Evolutionary conservation across 768 basidiomycete species (phyloP), one percentile per base, ranked within the genome.

Genomic region (Tulasnella sp.): DNA sequence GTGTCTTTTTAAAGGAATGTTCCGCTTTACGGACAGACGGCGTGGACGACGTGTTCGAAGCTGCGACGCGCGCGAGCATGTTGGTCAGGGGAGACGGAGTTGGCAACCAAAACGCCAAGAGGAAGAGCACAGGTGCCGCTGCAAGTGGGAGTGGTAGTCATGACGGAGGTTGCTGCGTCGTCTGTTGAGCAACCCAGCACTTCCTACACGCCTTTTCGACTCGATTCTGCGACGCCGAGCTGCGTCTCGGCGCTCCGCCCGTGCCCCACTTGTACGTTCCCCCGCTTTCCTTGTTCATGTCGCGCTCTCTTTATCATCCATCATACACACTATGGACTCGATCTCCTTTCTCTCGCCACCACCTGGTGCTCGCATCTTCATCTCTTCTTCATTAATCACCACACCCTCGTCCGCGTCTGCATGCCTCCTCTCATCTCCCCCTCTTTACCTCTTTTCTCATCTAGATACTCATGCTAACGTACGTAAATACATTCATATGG

Each of bases 21-120:
- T 78, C 77, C 8, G 76, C 80, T 2, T 73, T 80, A 12, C 73
- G 73, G 36, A 80, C 79, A 74, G 72, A 77, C 0, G 94, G 94
- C 69, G 94, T 96, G 16, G 97, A 98, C 80, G 93, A 97, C 76
- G 93, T 98, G 62, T 99, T 98, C 76, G 97, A 99, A 82, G 91
- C 92, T 0, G 97, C 97, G 37, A 98, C 97, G 12, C 84, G 97
- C 59, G 95, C 94, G 62, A 95, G 94, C 78, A 97, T 98, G 92
- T 81, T 98, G 72, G 95, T 96, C 86, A 85, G 95, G 26, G 94
- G 95, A 72, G 91, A 91, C 2, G 90, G 72, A 3, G 63, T 65
- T 16, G 41, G 44, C 34, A 14, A 34, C 9, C 12, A 7, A 9
- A 11, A 52, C 37, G 26, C 29, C 37, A 70, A 70, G 44, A 52